Conservation (phyloP, 2,329 filamentous ascomycete species). For the Lasiodiplodia gonubiensis region DNA sequence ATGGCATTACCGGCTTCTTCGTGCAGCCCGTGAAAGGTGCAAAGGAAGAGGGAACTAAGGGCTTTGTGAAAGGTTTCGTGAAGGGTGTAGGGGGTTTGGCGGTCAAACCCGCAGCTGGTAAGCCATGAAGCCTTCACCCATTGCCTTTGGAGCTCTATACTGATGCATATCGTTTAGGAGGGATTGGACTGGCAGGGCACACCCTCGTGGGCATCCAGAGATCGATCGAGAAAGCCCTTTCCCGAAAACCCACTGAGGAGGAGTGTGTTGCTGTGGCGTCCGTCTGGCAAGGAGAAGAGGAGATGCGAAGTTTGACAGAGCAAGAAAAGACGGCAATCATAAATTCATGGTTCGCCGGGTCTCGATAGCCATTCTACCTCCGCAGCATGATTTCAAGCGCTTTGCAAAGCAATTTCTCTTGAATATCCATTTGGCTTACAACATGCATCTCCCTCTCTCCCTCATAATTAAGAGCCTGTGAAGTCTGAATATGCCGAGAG, state of each 20-base stretch:
- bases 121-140: background rate
- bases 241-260: background rate
- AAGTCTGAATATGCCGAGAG: no score
- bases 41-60: constrained; percentile 34
- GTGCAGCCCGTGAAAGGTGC: constrained; percentile 35
- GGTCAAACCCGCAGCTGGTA: constrained; percentile 32
- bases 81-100: constrained; percentile 37
- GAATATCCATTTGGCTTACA: background rate
- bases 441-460: background rate
- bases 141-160: background rate
- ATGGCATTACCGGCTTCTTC: constrained; percentile 36
- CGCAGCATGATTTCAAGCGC: background rate
- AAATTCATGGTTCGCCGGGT: constrained; percentile 4
- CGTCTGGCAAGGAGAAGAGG: constrained; percentile 10
- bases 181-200: background rate
- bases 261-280: constrained; percentile 4
- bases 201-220: constrained; percentile 9
- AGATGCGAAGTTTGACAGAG: background rate
- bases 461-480: no score
- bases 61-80: constrained; percentile 37
- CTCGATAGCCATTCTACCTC: background rate
- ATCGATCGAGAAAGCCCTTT: constrained; percentile 1
- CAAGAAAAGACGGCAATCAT: background rate
- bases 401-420: background rate
- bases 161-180: constrained; percentile 3